Evolutionary conservation across 2,329 filamentous ascomycete genomes (phyloP).

Genomic region (Colletotrichum sp.): DNA sequence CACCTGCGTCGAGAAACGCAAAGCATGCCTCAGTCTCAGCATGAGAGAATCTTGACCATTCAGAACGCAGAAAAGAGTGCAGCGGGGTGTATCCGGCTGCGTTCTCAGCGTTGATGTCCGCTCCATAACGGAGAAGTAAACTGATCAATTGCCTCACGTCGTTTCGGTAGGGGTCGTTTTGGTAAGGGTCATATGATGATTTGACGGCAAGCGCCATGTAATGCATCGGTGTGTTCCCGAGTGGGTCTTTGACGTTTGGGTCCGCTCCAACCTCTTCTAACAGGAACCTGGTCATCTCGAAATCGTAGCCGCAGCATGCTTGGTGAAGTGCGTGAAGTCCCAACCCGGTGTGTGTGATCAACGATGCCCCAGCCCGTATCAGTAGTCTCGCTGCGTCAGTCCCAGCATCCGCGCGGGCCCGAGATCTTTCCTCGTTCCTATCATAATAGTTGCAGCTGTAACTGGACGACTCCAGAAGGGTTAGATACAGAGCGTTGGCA

Average conservation of each 20-base stretch:
- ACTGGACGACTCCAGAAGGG: background rate
- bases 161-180: background rate
- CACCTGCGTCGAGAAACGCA: background rate
- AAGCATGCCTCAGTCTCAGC: background rate
- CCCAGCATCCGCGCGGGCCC: background rate
- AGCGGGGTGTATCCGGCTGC: background rate
- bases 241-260: background rate
- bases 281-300: background rate
- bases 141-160: background rate
- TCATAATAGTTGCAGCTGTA: background rate
- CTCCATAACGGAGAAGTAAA: background rate
- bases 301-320: background rate
- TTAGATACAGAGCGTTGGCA: background rate
- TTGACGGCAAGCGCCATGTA: background rate
- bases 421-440: background rate
- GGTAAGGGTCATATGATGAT: background rate
- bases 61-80: background rate
- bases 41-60: background rate
- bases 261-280: background rate
- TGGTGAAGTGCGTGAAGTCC: background rate
- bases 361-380: background rate
- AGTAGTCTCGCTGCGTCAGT: background rate
- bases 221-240: background rate
- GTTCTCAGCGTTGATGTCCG: background rate
- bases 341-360: background rate